Base-by-base conservation (phyloP, 2,329 filamentous ascomycete genomes). In the Aspergillus chevalieri region DNA sequence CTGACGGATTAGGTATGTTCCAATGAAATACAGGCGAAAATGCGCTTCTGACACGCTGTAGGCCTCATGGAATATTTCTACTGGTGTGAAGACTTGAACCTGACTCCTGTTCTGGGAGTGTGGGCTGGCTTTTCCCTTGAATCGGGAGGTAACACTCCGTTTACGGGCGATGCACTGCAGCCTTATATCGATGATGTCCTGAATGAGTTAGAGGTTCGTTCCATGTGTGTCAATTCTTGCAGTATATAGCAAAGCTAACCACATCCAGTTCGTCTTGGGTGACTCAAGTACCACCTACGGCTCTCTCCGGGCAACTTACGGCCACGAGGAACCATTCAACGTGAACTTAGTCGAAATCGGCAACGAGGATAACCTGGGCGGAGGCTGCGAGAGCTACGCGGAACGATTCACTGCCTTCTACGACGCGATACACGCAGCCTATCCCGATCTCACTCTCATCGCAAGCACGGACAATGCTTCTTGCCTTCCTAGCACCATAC, bases 331-430 rank as follows among this genome's bases (percentile, higher is more conserved):
- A 52, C 82, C 83, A 0, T 85, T 78, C 65, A 66, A 65, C 45
- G 70, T 85, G 28, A 68, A 75, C 10, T 80, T 78, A 55, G 79
- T 85, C 43, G 82, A 85, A 63, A 68, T 85, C 44, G 82, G 83
- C 47, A 85, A 86, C 61, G 82, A 86, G 60, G 83, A 86, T 55
- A 78, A 78, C 69, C 74, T 84, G 3, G 73, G 73, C 8, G 77
- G 76, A 9, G 75, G 73, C 6, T 66, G 71, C 1, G 55, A 57
- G 0, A 74, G 74, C 1, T 80, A 76, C 67, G 63, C 70, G 1
- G 68, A 78, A 56, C 76, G 82, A 7, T 82, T 83, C 59, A 74
- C 74, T 4, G 67, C 74, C 56, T 83, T 84, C 66, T 72, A 80
- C 52, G 63, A 81, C 36, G 80, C 80, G 14, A 79, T 84, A 65